Base-by-base conservation (phyloP, 2,329 filamentous ascomycete genomes). In the Ophiostoma pallidulum region DNA sequence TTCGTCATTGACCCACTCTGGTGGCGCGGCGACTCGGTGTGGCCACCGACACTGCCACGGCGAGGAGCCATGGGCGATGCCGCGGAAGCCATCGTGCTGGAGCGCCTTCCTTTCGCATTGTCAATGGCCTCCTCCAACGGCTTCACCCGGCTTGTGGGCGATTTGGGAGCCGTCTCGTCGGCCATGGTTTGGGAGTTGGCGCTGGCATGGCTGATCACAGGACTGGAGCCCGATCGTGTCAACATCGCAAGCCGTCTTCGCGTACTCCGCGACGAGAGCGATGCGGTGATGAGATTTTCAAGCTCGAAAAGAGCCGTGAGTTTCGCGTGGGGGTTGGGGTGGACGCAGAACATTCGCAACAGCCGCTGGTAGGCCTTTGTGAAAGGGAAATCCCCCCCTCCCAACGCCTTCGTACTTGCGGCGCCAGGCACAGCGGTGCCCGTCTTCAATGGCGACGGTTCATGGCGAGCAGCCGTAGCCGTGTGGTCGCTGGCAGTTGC, bases 321-420 rank as follows among this genome's bases (percentile, higher is more conserved):
- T 64, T 98, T 98, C 19, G 79, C 75, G 56, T 85, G 85, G 0
- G 92, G 92, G 59, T 92, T 94, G 0, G 87, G 86, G 55, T 94
- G 86, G 4, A 90, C 86, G 36, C 86, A 88, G 56, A 98, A 94
- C 68, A 88, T 89, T 53, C 80, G 81, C 28, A 97, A 71, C 1
- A 97, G 72, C 12, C 83, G 80, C 54, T 80, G 75, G 60, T 94
- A 96, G 1, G 89, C 85, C 55, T 80, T 78, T 44, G 79, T 79
- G 60, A 91, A 96, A 0, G 86, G 86, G 57, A 94, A 94, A 33
- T 85, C 80, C 2, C 65, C 53, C 3, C 7, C n/a, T 19, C 33
- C 13, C 29, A 36, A 18, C 12, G 12, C 40, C 38, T 10, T 33
- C 32, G 13, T 39, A n/a, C 8, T 16, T 8, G 18, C n/a, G 60